Conservation (phyloP, 2,329 filamentous ascomycete genomes). For the Aspergillus felis region DNA sequence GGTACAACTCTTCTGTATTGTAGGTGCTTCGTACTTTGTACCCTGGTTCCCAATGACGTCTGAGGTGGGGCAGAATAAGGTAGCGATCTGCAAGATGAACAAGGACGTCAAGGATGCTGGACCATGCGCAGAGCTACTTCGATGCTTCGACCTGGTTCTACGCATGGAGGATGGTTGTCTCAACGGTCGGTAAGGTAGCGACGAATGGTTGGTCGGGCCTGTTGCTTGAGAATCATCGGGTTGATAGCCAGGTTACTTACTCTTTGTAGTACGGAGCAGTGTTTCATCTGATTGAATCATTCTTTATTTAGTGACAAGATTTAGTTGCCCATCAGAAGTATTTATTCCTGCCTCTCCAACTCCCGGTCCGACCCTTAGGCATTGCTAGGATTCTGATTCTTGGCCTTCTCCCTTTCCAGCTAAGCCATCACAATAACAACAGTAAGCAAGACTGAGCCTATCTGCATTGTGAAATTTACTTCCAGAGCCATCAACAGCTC, state of each 20-base stretch:
- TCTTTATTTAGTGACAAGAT: background rate
- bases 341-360: background rate
- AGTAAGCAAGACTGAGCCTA: background rate
- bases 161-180: background rate
- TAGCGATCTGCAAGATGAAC: background rate
- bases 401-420: background rate
- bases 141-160: background rate
- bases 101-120: background rate
- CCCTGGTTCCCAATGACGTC: background rate
- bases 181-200: background rate
- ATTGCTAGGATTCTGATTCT: background rate
- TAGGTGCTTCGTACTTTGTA: no score
- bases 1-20: background rate
- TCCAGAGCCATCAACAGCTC: background rate
- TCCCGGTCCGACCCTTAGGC: background rate
- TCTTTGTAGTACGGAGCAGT: background rate
- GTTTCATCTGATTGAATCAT: background rate
- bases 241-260: background rate
- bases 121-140: background rate
- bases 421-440: background rate
- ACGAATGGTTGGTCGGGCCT: background rate
- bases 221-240: background rate
- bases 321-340: background rate
- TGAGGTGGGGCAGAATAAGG: background rate
- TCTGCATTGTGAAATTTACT: background rate